Percentiles rank a stretch among this genome's conserved stretches.
These are phyloP conservation scores for Pleomassaria siparia DNA, from an alignment of 2,329 filamentous ascomycete genomes.

Conservation along the genomic window DNA sequence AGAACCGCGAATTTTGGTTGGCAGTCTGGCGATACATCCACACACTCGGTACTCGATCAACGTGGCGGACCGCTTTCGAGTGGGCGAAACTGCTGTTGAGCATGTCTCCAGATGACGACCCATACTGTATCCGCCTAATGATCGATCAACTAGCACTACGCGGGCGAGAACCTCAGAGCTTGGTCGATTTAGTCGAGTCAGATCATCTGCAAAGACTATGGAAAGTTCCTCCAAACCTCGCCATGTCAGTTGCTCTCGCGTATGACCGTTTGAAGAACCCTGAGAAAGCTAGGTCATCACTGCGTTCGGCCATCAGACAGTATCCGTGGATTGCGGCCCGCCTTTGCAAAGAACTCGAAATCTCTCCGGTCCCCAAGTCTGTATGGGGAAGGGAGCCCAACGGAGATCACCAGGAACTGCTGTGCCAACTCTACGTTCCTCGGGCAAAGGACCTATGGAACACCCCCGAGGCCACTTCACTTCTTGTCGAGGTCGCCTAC, in stretches of 20 bases:
- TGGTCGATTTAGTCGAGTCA: slow-evolving; percentile 68
- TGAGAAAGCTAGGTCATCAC: slow-evolving; percentile 63
- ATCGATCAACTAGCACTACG: slow-evolving; percentile 85
- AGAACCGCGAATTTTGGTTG: slow-evolving; percentile 92
- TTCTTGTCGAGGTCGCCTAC: slow-evolving; percentile 71
- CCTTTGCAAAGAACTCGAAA: slow-evolving; percentile 76
- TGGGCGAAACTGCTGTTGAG: slow-evolving; percentile 86
- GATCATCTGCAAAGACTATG: slow-evolving; percentile 51
- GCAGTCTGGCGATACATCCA: slow-evolving; percentile 86
- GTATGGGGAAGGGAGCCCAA: slow-evolving; percentile 80
- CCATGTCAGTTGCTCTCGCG: slow-evolving; percentile 76
- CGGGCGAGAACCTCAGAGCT: slow-evolving; percentile 73
- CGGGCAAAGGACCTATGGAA: slow-evolving; percentile 86
- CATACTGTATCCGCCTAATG: slow-evolving; percentile 78
- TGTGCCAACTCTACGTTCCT: slow-evolving; percentile 73
- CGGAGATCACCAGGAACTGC: slow-evolving; percentile 65
- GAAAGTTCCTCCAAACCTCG: slow-evolving; percentile 67
- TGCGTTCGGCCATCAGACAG: slow-evolving; percentile 68
- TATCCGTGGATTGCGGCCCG: slow-evolving; percentile 84
- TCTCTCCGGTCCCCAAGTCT: slow-evolving; percentile 72
- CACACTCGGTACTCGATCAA: slow-evolving; percentile 85
- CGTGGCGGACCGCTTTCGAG: slow-evolving; percentile 88
- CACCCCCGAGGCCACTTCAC: slow-evolving; percentile 66
- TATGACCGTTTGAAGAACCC: slow-evolving; percentile 69
- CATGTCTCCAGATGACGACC: slow-evolving; percentile 71